These are phyloP conservation scores for Dunaliella sp. DNA, from an alignment of 139 green algal genomes.

Conservation along the genomic window DNA sequence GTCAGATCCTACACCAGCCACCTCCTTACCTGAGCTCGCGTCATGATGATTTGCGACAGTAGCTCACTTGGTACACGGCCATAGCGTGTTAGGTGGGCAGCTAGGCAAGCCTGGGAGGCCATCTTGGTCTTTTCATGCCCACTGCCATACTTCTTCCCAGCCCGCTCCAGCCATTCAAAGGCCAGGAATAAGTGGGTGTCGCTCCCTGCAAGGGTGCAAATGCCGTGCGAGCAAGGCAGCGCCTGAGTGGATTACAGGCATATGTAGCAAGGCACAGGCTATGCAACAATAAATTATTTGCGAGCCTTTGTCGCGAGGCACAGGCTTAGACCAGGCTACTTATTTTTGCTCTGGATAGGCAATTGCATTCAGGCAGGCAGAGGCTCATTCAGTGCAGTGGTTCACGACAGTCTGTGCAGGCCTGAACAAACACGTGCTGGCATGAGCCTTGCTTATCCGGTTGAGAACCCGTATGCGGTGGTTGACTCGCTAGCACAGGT, in stretches of 20 bases:
- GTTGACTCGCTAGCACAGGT: too few relatives aligned
- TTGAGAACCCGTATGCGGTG: too few relatives aligned
- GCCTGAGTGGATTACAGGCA: neutral
- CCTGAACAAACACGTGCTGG: too few relatives aligned
- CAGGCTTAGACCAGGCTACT: too few relatives aligned
- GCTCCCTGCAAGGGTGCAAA: slow-evolving; percentile 6
- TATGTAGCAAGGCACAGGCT: neutral
- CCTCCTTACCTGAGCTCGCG: slow-evolving; percentile 3
- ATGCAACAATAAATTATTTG: too few relatives aligned
- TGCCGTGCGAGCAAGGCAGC: neutral
- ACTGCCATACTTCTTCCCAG: neutral
- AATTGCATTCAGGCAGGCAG: too few relatives aligned
- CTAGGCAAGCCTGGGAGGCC: slow-evolving; percentile 16
- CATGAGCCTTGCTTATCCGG: too few relatives aligned
- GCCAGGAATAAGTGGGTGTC: slow-evolving; percentile 30
- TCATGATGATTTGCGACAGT: slow-evolving; percentile 18
- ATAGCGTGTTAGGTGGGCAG: slow-evolving; percentile 28
- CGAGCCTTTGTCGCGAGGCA: too few relatives aligned
- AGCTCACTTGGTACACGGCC: slow-evolving; percentile 22
- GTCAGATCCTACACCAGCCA: too few relatives aligned
- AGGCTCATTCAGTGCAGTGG: too few relatives aligned
- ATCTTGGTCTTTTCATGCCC: slow-evolving; percentile 1
- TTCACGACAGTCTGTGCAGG: too few relatives aligned
- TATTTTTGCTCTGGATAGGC: too few relatives aligned
- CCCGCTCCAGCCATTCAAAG: slow-evolving; percentile 15